Evolutionary conservation across 2,329 filamentous ascomycete genomes (phyloP), one percentile per base, ranked within the genome.

Genomic region (Scedosporium aurantiacum): DNA sequence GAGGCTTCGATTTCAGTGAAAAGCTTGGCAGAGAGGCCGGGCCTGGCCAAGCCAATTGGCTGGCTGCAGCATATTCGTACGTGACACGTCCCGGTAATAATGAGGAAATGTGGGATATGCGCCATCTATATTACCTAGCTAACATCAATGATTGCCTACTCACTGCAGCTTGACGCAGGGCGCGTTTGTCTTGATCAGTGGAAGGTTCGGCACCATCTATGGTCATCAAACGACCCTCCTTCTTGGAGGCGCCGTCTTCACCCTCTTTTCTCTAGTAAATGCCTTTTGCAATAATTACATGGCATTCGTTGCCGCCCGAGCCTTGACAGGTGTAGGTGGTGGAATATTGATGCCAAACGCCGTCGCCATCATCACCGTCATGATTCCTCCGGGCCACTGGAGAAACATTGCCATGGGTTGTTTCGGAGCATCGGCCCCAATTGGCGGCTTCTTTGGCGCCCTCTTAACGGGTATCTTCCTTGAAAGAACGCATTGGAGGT

Each of bases 301-400:
- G 2, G 75, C 75, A 3, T 65, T 65, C 28, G 62, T 64, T 14
- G 59, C 59, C 59, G 74, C 75, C 14, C 75, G 83, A 5, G 80
- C 79, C 0, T 68, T 85, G 2, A 82, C 85, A 63, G 82, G 83
- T 0, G 78, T 86, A 16, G 87, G 86, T 0, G 82, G 84, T 0
- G 84, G 85, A 0, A 75, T 89, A 32, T 72, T 80, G 8, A 73
- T 89, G 32, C 86, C 87, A 0, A 89, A 88, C 64, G 83, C 77
- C 0, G 70, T 89, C 21, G 85, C 84, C 2, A 75, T 89, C 12
- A 70, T 89, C 0, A 85, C 84, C 2, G 74, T 75, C 0, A 77
- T 79, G 0, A 88, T 86, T 64, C 72, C 76, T 0, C 81, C 81
- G 0, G 84, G 85, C 0, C 73, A 71, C 59, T 75, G 78, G 63